Evolutionary conservation across 768 basidiomycete species (phyloP), one percentile per base, ranked within the genome.

Genomic region (Trametes gibbosa): DNA sequence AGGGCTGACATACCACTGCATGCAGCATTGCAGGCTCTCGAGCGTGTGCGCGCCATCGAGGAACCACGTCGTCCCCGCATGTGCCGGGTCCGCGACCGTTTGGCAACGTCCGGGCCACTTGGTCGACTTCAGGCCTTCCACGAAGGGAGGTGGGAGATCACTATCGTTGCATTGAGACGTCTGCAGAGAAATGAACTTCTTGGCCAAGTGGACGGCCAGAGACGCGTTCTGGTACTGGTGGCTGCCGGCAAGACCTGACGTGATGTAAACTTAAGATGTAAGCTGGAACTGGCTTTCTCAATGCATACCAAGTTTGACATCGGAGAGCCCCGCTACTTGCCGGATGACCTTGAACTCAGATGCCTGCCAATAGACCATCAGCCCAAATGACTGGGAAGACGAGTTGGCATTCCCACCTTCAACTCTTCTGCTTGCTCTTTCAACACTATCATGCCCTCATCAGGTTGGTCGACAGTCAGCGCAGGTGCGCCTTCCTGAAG

Each of bases 41-140:
- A 82, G 74, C 0, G 97, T 99, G 71, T 99, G 97, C 12, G 97
- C 95, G 0, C 97, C 97, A 69, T 98, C 97, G 13, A 99, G 76
- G 72, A 86, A 92, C 97, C 97, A 98, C 2, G 83, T 89, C 7
- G 82, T 78, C 16, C 72, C 67, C 1, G 72, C 50, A 39, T 81
- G 69, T 16, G 63, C 68, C 0, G 86, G 85, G 67, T 95, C 94
- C 10, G 56, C 48, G 13, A 96, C 83, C 9, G 81, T 82, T 74
- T 99, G 97, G 70, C 97, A 99, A 45, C 97, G 84, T 13, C 96
- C 97, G 10, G 97, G 95, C 96, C 97, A 99, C 59, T 77, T 83
- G 3, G 94, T 81, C 19, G 78, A 73, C 65, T 83, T 73, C 21
- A 98, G 76, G 3, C 89, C 95, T 19, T 74, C 66, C 34, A 85